These are phyloP conservation scores for Monilinia fructigena DNA, from an alignment of 2,329 filamentous ascomycete species.

Conservation along the genomic window DNA sequence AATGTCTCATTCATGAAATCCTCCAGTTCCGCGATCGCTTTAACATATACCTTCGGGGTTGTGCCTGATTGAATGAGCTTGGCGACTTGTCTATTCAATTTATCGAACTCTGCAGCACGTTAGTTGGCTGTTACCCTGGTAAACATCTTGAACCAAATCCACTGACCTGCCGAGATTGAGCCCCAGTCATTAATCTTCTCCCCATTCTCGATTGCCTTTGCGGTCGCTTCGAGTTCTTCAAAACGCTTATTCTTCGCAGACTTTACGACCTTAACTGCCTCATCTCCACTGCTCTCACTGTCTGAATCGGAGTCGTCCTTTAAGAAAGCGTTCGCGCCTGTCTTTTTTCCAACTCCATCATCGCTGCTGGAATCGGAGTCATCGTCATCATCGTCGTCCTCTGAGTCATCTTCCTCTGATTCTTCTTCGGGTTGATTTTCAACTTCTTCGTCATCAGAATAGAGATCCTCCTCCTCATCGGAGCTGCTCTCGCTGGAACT, in stretches of 20 bases:
- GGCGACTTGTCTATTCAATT: constrained; percentile 80
- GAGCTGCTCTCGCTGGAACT: constrained; percentile 95
- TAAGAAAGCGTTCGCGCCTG: constrained; percentile 82
- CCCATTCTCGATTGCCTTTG: constrained; percentile 91
- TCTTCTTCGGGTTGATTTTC: constrained; percentile 48
- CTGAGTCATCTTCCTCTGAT: constrained; percentile 49
- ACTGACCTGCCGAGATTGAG: constrained; percentile 80
- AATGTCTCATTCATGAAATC: constrained; percentile 91
- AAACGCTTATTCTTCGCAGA: constrained; percentile 97
- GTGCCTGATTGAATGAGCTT: constrained; percentile 77
- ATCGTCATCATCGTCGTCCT: constrained; percentile 54
- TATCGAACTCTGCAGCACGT: constrained; percentile 74
- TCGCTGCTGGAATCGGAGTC: constrained; percentile 54
- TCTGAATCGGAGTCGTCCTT: constrained; percentile 73
- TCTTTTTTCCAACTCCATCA: constrained; percentile 61
- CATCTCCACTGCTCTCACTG: constrained; percentile 74
- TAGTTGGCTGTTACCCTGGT: constrained; percentile 28
- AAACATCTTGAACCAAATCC: constrained; percentile 27
- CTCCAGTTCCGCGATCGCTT: constrained; percentile 89
- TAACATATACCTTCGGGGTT: constrained; percentile 87
- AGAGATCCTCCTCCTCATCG: constrained; percentile 90
- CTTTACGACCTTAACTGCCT: constrained; percentile 83
- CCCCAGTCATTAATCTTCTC: constrained; percentile 98
- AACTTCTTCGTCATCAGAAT: constrained; percentile 69
- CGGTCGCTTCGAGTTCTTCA: constrained; percentile 87